Evolutionary conservation across 192 early-diverging fungal genomes (phyloP).

Genomic region (Rhizophagus sp.): DNA sequence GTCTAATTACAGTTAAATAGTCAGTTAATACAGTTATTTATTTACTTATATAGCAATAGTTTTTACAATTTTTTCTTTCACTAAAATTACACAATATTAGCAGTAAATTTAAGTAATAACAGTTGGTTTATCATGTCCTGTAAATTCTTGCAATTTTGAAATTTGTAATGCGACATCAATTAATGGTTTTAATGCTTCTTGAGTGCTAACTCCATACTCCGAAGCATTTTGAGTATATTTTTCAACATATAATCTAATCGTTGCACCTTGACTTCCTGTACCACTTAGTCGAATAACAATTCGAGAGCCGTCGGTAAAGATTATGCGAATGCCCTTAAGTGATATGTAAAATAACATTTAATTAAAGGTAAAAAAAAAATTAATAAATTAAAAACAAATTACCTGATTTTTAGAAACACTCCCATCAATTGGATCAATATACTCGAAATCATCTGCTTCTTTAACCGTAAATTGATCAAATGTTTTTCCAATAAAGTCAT

Average conservation of each 20-base stretch:
- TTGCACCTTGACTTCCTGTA: constrained; percentile 95
- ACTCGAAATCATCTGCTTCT: constrained; percentile 86
- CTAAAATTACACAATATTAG: too few species aligned
- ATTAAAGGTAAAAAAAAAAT: neutral
- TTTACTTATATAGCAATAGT: too few species aligned
- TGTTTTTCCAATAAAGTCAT: constrained; percentile 61
- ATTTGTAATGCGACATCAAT: constrained; percentile 82
- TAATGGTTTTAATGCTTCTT: constrained; percentile 85
- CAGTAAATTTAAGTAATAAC: constrained; percentile 71
- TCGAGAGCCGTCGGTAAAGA: constrained; percentile 91
- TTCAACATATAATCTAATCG: constrained; percentile 95
- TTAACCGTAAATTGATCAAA: constrained; percentile 66
- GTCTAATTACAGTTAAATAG: too few species aligned
- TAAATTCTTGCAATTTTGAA: constrained; percentile 74
- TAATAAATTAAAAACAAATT: neutral
- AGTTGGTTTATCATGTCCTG: constrained; percentile 87
- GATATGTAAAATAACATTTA: neutral
- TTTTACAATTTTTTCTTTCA: too few species aligned
- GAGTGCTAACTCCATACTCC: constrained; percentile 69
- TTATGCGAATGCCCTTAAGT: constrained; percentile 78
- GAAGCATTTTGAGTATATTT: constrained; percentile 69
- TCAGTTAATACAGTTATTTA: too few species aligned
- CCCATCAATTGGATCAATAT: constrained; percentile 91
- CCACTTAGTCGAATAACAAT: constrained; percentile 91
- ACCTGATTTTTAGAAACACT: constrained; percentile 81